Base-by-base conservation (phyloP, 176 grass and related monocot genomes). In the Puccinellia tenuiflora region DNA sequence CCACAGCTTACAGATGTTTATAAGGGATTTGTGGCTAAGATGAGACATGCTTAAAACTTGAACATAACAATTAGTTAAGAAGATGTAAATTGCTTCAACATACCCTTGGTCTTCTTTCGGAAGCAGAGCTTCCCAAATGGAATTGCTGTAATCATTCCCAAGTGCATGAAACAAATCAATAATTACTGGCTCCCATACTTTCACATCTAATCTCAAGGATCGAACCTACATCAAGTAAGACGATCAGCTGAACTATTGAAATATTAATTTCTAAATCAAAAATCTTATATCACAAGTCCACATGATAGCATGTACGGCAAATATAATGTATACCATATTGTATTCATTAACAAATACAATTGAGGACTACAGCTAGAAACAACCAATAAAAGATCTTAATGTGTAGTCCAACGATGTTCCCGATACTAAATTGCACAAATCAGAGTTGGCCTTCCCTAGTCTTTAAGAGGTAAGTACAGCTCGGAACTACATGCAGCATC, bases 81-180 rank as follows among this genome's bases (percentile, higher is more conserved):
- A 46, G 52, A 77, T 35, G 9, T 48, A 30, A 11, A 64, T 73
- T 22, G 33, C 52, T 82, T 86, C 17, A 57, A 86, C 88, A 73
- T 95, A 98, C 96, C 86, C 90, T 88, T 91, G 45, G 85, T 81
- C 92, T 68, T 90, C 84, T 87, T 88, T 89, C 17, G 92, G 92
- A 91, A 95, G 92, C 40, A 92, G 72, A 24, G 87, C 92, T 82
- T 98, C 96, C 96, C 96, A 98, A 75, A 98, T 92, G 24, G 96
- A 95, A 93, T 98, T 98, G 83, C 76, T 86, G 39, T 90, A 95
- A 85, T 87, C 48, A 84, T 95, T 98, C 84, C 96, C 92, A 79
- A 98, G 83, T 60, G 86, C 90, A 93, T 38, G 85, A 76, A 95
- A 98, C 50, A 98, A 87, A 81, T 98, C 92, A 77, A 92, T 78